These are phyloP conservation scores for Boletellus dicymbophilus DNA, from an alignment of 1,284 basidiomycete species.

Conservation along the genomic window DNA sequence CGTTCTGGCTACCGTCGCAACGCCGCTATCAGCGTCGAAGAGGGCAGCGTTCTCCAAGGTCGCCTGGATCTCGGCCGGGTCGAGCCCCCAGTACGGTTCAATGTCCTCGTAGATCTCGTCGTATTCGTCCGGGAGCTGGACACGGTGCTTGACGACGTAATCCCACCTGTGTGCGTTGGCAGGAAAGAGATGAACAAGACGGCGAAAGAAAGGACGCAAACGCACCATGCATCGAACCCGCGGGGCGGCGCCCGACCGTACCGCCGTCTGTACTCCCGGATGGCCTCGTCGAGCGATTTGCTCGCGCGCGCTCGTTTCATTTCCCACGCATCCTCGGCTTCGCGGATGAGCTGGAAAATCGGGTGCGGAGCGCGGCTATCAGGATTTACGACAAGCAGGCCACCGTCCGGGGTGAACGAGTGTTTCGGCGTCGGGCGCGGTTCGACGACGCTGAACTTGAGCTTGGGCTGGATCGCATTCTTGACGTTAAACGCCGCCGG, in stretches of 20 bases:
- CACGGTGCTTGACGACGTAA: constrained; percentile 52
- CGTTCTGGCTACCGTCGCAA: constrained; percentile 18
- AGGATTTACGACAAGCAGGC: constrained; percentile 33
- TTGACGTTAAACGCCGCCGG: too few species aligned
- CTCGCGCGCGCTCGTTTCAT: constrained; percentile 44
- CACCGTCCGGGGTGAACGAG: constrained; percentile 26
- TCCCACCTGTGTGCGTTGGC: constrained; percentile 46
- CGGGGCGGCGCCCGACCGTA: constrained; percentile 50
- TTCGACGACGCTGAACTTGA: too few species aligned
- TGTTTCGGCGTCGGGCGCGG: too few species aligned
- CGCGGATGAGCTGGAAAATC: constrained; percentile 45
- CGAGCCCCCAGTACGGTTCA: constrained; percentile 56
- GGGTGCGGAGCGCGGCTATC: constrained; percentile 42
- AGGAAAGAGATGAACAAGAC: not conserved
- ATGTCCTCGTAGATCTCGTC: constrained; percentile 55
- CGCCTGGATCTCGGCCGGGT: constrained; percentile 42
- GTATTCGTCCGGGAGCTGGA: constrained; percentile 62
- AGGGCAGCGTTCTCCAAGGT: too few species aligned
- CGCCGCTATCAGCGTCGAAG: constrained; percentile 18
- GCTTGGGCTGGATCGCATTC: too few species aligned
- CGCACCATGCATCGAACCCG: constrained; percentile 60
- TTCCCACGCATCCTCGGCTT: constrained; percentile 42
- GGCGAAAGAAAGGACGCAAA: not conserved
- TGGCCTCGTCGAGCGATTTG: constrained; percentile 43
- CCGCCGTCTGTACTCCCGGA: constrained; percentile 46